Conservation (phyloP, 352 stramenopile species). For the Globisporangium orthogonon region DNA sequence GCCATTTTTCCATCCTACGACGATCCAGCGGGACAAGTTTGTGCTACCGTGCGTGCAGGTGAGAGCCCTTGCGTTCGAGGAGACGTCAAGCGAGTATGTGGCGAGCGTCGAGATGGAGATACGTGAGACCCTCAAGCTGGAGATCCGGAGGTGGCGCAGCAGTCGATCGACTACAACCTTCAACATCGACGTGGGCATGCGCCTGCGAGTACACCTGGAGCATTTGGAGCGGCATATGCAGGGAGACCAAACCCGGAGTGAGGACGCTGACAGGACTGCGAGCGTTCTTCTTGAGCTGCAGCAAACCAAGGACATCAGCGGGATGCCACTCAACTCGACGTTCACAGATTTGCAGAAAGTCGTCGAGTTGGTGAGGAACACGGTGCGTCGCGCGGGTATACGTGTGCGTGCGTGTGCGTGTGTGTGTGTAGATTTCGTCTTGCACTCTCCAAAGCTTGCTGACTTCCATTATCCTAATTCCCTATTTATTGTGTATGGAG, state of each 20-base stretch:
- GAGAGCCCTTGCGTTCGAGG: constrained; percentile 46
- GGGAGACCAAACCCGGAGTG: constrained; percentile 3
- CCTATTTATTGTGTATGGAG: no score
- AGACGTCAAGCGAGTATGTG: constrained; percentile 47
- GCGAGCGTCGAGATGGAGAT: constrained; percentile 76
- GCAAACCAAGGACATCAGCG: constrained; percentile 51
- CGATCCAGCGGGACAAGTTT: constrained; percentile 17
- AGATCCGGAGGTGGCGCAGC: constrained; percentile 88
- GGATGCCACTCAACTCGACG: constrained; percentile 79
- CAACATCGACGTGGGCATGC: constrained; percentile 78
- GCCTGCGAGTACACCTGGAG: constrained; percentile 67
- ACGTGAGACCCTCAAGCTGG: constrained; percentile 72
- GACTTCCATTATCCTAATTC: no score
- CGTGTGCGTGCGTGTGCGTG: not conserved
- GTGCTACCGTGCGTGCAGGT: constrained; percentile 45
- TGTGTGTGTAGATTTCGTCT: constrained; percentile 1
- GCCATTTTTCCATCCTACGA: constrained; percentile 59
- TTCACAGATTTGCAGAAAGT: constrained; percentile 86
- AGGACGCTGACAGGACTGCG: not conserved
- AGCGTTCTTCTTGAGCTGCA: constrained; percentile 25
- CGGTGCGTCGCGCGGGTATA: constrained; percentile 27
- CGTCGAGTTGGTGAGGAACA: constrained; percentile 78
- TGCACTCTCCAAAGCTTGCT: not conserved
- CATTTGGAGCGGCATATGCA: constrained; percentile 45
- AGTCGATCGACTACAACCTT: constrained; percentile 79